phyloP scores from a whole-genome alignment of 176 grass and related monocot genomes.

The Carex scoparia region DNA sequence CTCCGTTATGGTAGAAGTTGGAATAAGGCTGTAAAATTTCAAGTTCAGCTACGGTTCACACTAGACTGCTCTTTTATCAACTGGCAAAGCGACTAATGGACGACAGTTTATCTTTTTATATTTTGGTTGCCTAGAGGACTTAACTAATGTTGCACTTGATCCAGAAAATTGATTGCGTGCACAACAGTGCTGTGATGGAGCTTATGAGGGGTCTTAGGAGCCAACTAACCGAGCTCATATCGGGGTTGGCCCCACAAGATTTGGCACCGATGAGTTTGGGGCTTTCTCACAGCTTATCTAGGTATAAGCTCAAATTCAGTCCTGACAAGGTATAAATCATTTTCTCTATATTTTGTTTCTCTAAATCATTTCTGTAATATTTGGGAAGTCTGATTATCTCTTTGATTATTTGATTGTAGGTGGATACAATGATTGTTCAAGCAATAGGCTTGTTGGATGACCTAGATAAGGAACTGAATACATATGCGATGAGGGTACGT shows the following conservation, averaged over 20 bases:
- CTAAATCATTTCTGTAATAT: neutral
- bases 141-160: neutral
- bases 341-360: neutral
- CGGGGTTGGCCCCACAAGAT: conserved; percentile 72
- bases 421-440: conserved; percentile 97
- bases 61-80: neutral
- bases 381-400: neutral
- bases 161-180: conserved; percentile 91
- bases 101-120: conserved; percentile 7
- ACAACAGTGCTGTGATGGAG: conserved; percentile 82
- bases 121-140: neutral
- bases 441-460: conserved; percentile 96
- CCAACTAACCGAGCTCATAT: conserved; percentile 82
- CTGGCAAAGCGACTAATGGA: neutral
- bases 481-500: conserved; percentile 88
- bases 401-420: conserved; percentile 31
- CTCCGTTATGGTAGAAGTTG: neutral
- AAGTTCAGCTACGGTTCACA: neutral
- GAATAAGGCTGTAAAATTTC: neutral
- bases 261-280: conserved; percentile 86
- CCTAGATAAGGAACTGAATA: conserved; percentile 93
- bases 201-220: conserved; percentile 83
- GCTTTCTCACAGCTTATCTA: conserved; percentile 83
- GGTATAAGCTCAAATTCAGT: conserved; percentile 96
- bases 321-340: conserved; percentile 61